Conservation (phyloP, 2,329 filamentous ascomycete genomes). For the Chalara sp. region DNA sequence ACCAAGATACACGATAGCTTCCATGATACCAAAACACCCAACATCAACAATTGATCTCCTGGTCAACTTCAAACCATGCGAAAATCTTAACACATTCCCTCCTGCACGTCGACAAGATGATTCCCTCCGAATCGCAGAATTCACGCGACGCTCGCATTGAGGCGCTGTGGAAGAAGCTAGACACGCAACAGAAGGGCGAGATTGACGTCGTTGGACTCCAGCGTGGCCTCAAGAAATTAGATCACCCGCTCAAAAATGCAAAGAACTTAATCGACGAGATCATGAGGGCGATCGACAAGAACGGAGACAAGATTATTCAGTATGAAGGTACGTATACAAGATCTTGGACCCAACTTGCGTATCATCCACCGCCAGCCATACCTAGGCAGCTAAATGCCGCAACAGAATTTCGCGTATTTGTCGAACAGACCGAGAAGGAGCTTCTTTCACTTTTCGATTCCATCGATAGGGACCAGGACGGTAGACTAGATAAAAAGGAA, state of each 20-base stretch:
- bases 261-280: slow-evolving; percentile 77
- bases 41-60: slow-evolving; percentile 7
- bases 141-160: slow-evolving; percentile 76
- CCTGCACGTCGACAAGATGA: slow-evolving; percentile 28
- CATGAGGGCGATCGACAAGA: slow-evolving; percentile 75
- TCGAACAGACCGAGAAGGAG: slow-evolving; percentile 79
- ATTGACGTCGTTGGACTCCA: slow-evolving; percentile 80
- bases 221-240: slow-evolving; percentile 78
- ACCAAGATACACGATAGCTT: neutral
- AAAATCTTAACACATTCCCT: slow-evolving; percentile 13
- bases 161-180: slow-evolving; percentile 76
- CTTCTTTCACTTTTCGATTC: slow-evolving; percentile 74
- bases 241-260: slow-evolving; percentile 93
- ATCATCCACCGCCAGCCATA: neutral
- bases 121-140: slow-evolving; percentile 70
- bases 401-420: slow-evolving; percentile 82
- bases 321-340: slow-evolving; percentile 62
- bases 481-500: slow-evolving; percentile 81
- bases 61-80: slow-evolving; percentile 15
- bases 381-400: slow-evolving; percentile 2
- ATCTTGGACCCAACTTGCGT: neutral
- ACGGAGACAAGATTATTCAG: slow-evolving; percentile 83
- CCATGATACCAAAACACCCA: slow-evolving; percentile 15
- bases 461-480: slow-evolving; percentile 82
- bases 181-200: slow-evolving; percentile 68